These are phyloP conservation scores for Elsinoe fawcettii DNA, from an alignment of 2,329 filamentous ascomycete genomes.

Conservation along the genomic window DNA sequence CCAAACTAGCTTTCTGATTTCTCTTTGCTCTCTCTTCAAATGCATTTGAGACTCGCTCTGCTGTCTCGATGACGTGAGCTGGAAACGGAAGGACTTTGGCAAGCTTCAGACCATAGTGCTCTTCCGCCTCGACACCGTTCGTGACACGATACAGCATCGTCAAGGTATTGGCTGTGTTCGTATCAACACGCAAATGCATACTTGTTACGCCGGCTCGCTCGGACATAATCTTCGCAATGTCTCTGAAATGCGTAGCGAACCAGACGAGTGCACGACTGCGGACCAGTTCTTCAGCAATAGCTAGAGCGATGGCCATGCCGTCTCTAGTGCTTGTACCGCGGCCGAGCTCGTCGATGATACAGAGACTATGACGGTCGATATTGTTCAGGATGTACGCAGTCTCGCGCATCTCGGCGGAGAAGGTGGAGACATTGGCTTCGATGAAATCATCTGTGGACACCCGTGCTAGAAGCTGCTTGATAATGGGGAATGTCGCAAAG, in stretches of 20 bases:
- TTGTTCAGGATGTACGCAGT: conserved; percentile 88
- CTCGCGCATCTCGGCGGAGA: conserved; percentile 91
- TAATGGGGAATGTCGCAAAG: conserved; percentile 72
- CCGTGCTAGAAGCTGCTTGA: conserved; percentile 77
- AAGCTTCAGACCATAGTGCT: conserved; percentile 77
- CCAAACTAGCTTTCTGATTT: conserved; percentile 50
- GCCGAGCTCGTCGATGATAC: conserved; percentile 74
- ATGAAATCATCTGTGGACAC: conserved; percentile 81
- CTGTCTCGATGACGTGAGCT: conserved; percentile 55
- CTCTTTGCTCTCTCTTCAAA: conserved; percentile 47
- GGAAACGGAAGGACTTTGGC: conserved; percentile 71
- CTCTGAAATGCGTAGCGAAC: conserved; percentile 90
- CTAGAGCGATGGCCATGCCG: conserved; percentile 79
- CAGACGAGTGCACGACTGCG: conserved; percentile 71
- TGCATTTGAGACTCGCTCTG: conserved; percentile 56
- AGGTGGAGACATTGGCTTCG: conserved; percentile 86
- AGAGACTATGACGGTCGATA: conserved; percentile 55
- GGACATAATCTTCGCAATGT: conserved; percentile 67
- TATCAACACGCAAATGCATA: conserved; percentile 67
- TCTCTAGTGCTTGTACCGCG: conserved; percentile 84
- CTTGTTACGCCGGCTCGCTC: conserved; percentile 74
- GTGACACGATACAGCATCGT: conserved; percentile 83
- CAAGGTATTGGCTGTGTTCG: conserved; percentile 52
- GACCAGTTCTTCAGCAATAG: conserved; percentile 81
- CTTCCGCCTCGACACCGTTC: conserved; percentile 60